Conservation (phyloP, 306 rosid species). For the Prunus persica region DNA sequence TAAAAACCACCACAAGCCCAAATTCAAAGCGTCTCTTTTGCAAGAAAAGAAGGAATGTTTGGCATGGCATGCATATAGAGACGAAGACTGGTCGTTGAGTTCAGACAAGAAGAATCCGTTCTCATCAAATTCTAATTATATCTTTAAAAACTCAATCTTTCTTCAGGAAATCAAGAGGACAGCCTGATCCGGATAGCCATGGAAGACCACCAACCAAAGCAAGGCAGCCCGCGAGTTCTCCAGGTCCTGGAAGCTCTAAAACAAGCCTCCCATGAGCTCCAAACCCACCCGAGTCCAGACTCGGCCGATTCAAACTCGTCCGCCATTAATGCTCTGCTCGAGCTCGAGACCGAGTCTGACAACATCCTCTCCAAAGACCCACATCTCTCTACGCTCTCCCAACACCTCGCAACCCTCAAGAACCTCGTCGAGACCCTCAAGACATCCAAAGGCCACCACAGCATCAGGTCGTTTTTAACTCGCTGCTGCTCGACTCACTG, state of each 20-base stretch:
- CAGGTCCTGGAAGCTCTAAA: slow-evolving; percentile 79
- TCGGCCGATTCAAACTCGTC: slow-evolving; percentile 51
- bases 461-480: slow-evolving; percentile 52
- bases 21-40: not conserved
- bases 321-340: slow-evolving; percentile 70
- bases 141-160: not conserved
- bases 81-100: slow-evolving; percentile 12
- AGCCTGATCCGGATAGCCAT: slow-evolving; percentile 23
- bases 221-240: slow-evolving; percentile 43
- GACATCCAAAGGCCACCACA: slow-evolving; percentile 19
- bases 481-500: slow-evolving; percentile 65
- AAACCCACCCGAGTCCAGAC: slow-evolving; percentile 38
- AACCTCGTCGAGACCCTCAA: slow-evolving; percentile 42
- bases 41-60: not conserved
- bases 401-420: slow-evolving; percentile 58
- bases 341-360: slow-evolving; percentile 67
- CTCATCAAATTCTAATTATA: too few species aligned
- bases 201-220: slow-evolving; percentile 36
- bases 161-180: not conserved
- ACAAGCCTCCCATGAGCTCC: slow-evolving; percentile 72
- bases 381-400: slow-evolving; percentile 47
- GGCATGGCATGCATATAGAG: slow-evolving; percentile 1
- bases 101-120: not conserved
- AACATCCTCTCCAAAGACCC: slow-evolving; percentile 59
- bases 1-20: too few species aligned